A percentile compares a stretch with the other conserved stretches of the same genome.
These are phyloP conservation scores for Suillus subaureus DNA, from an alignment of 768 basidiomycete genomes.

Conservation along the genomic window DNA sequence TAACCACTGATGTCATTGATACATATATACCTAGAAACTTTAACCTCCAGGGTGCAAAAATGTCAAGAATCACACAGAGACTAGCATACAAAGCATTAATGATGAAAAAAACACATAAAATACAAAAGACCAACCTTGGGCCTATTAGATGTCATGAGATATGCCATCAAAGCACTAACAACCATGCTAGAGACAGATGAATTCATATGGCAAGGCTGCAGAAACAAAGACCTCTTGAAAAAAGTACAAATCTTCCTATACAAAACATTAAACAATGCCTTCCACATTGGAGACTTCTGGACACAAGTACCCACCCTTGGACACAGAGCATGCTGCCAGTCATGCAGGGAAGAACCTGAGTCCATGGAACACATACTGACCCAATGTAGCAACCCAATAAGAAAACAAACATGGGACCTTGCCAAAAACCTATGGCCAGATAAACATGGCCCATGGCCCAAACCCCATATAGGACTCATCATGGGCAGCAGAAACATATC, in stretches of 20 bases:
- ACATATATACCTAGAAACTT: not conserved
- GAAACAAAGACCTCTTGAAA: not conserved
- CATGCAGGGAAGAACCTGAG: conserved; percentile 21
- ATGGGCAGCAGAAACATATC: no score
- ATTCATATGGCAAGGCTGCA: not conserved
- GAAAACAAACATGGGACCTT: conserved; percentile 25
- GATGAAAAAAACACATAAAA: not conserved
- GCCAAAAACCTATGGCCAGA: conserved; percentile 21
- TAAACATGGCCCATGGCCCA: conserved; percentile 14
- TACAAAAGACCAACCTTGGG: conserved; percentile 2
- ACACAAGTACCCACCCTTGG: conserved; percentile 7
- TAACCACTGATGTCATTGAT: fast-evolving
- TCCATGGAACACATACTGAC: conserved; percentile 16
- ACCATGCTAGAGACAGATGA: not conserved
- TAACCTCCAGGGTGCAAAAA: conserved; percentile 16
- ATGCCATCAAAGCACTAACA: conserved; percentile 4
- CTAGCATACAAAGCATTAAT: conserved; percentile 18
- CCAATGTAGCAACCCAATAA: conserved; percentile 24
- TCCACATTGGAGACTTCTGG: not conserved
- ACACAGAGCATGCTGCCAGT: conserved; percentile 14
- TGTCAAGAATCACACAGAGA: conserved; percentile 18
- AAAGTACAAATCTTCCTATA: not conserved
- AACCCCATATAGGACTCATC: conserved; percentile 22
- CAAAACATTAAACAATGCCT: not conserved
- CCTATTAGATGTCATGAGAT: conserved; percentile 8